Evolutionary conservation across 208 protist genomes (phyloP), one percentile per base, ranked within the genome.

Genomic region (Leishmania tropica): DNA sequence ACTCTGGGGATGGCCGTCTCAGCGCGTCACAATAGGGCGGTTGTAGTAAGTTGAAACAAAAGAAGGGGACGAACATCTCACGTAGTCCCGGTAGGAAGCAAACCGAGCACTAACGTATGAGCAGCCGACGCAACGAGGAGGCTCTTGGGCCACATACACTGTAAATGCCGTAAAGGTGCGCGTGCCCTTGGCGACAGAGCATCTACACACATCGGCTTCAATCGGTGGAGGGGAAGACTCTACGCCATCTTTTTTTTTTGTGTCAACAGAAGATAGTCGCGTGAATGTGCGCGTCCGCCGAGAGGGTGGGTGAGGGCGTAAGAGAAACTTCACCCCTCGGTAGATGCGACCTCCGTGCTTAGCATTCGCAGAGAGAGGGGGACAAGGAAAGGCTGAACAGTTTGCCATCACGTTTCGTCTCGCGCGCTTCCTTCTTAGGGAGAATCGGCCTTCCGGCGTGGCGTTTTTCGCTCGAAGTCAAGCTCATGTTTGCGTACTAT

Each of bases 31-130:
- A 21, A 2, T 31, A 31, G 47, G 70, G 11, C 0, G 42, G 70
- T 74, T 53, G 42, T 74, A 74, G 70, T 74, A 54, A 53, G 45
- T 54, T n/a, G 56, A 28, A 79, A 40, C 19, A 37, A 31, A 37
- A 28, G 70, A 74, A 35, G 40, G 10, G 19, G 40, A 15, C 21
- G 45, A 74, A 21, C 45, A 53, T 2, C n/a, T 54, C 37, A 42
- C 40, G 45, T 54, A 51, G 19, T 67, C 35, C 31, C 31, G 2
- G 53, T 81, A 58, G 72, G 65, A 72, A 79, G 70, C 35, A 37
- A 53, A 78, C 15, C 54, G 45, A 80, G 42, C n/a, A 67, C 15
- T 56, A 83, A 73, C 19, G 51, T 53, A 53, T 65, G 45, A 47
- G 7, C 35, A 65, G 42, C 35, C 47, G 11, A 37, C 19, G 58